A percentile compares a stretch with the other conserved stretches of the same genome.
Evolutionary conservation across 257 asterid species (phyloP).

Genomic region (Jaltomata sinuosa): DNA sequence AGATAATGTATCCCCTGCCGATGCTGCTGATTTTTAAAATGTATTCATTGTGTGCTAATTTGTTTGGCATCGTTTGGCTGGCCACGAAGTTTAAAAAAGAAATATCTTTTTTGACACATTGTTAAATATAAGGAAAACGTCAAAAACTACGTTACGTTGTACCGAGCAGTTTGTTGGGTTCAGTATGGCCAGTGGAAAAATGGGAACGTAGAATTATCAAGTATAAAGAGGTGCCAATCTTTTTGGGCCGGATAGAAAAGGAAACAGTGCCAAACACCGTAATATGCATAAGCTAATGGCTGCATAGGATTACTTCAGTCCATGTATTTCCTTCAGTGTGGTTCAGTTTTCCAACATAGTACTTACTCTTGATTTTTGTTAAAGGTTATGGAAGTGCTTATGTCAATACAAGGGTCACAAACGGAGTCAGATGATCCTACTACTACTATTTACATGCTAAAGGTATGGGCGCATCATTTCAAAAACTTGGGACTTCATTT

Average conservation of each 20-base stretch:
- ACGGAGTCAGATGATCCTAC: conserved; percentile 93
- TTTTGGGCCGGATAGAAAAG: background rate
- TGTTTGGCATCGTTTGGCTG: too few species aligned
- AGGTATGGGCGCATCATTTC: conserved; percentile 28
- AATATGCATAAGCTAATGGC: background rate
- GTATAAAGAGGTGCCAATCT: background rate
- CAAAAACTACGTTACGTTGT: too few species aligned
- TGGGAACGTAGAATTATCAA: background rate
- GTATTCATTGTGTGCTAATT: too few species aligned
- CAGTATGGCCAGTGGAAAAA: too few species aligned
- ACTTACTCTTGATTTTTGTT: background rate
- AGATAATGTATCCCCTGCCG: background rate
- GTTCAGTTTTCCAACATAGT: background rate
- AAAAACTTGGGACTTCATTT: background rate
- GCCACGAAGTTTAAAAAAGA: too few species aligned
- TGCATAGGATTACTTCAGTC: background rate
- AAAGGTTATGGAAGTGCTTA: conserved; percentile 82
- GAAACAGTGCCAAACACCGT: background rate
- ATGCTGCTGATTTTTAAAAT: too few species aligned
- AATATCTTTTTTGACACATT: too few species aligned
- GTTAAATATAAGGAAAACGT: too few species aligned
- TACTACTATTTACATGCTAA: conserved; percentile 87
- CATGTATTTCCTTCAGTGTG: background rate
- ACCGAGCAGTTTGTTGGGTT: too few species aligned
- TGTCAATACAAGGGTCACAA: conserved; percentile 86